Evolutionary conservation across 2,329 filamentous ascomycete species (phyloP), one percentile per base, ranked within the genome.

Genomic region (Penicillium crustosum): DNA sequence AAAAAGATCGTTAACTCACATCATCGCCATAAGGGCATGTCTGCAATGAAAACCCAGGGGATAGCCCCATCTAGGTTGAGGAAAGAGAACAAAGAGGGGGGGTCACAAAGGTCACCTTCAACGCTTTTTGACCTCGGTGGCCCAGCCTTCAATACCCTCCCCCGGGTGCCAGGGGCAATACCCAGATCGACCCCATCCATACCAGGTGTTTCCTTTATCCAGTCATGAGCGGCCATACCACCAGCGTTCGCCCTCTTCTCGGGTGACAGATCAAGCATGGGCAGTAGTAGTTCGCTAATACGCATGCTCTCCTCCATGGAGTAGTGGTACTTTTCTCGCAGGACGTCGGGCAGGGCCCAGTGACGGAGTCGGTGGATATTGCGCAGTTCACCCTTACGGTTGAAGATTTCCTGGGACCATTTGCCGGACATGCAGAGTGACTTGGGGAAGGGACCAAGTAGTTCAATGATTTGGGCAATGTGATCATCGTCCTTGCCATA

Each of bases 401-500:
- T 97, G 82, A 99, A 99, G 62, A 99, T 99, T 75, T 97, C 94
- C 75, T 97, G 93, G 15, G 89, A 93, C 94, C 94, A 97, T 77
- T 97, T 97, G 51, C 94, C 94, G 1, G 90, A 89, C 54, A 96
- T 84, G 76, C 91, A 97, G 49, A 97, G 83, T 5, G 90, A 90
- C 74, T 96, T 95, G 53, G 94, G 93, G 73, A 97, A 97, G 0
- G 89, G 88, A 9, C 94, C 94, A 19, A 99, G 86, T 6, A 99
- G 83, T 76, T 99, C 94, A 73, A 99, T 97, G 69, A 99, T 97
- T 74, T 99, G 94, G 10, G 94, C 94, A 65, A 99, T 97, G 78
- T 99, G 94, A 73, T 99, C 94, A 78, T 99, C 94, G 72, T 99
- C 94, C 79, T 99, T 99, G 73, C 94, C 94, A 75, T 99, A 99